These are phyloP conservation scores for Solanum pennellii DNA, from an alignment of 257 asterid species.

Conservation along the genomic window DNA sequence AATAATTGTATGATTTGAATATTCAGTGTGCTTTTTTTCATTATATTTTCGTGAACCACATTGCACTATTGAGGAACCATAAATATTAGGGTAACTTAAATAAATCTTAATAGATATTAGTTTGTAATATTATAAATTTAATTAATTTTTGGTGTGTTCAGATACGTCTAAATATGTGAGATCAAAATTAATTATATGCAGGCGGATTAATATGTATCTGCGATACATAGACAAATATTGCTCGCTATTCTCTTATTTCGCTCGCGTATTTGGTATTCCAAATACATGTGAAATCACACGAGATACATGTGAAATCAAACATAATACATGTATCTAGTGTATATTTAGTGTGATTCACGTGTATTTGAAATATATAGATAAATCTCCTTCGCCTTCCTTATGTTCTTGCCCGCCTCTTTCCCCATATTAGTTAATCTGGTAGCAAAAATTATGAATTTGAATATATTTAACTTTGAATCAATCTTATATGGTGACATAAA, in stretches of 20 bases:
- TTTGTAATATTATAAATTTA: no score
- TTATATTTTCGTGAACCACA: neutral
- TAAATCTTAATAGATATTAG: no score
- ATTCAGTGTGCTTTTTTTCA: neutral
- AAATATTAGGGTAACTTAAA: neutral
- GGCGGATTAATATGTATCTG: neutral
- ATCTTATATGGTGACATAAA: neutral
- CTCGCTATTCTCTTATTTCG: no score
- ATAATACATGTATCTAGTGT: neutral
- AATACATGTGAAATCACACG: neutral
- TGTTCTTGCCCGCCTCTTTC: neutral
- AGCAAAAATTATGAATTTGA: no score
- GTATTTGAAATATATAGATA: no score
- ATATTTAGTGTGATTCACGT: neutral
- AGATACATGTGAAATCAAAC: no score
- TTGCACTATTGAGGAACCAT: neutral
- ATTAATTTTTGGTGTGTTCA: no score
- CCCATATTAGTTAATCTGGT: neutral
- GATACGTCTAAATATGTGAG: neutral
- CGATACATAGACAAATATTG: neutral
- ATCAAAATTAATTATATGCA: no score
- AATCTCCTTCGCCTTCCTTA: neutral
- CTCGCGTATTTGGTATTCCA: no score
- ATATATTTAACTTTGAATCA: no score
- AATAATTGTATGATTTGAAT: neutral